Evolutionary conservation across 163 green algal species (phyloP).

Genomic region (Chlamydomonas reinhardtii): DNA sequence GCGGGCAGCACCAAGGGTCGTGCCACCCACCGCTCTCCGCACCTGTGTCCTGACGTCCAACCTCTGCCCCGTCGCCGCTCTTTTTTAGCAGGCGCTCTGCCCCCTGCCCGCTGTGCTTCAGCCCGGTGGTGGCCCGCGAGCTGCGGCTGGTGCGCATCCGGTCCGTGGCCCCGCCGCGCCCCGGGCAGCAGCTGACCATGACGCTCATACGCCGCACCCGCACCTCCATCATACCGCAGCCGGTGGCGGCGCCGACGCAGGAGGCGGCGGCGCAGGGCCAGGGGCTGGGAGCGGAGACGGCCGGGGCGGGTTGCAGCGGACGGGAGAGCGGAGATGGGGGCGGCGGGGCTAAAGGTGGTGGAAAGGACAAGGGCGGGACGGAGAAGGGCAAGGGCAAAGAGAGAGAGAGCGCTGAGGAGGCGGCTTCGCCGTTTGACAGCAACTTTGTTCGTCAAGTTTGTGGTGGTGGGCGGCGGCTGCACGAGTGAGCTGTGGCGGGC

Average conservation of each 20-base stretch:
- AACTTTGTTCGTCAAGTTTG: conserved; percentile 85
- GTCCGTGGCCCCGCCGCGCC: conserved; percentile 23
- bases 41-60: not conserved
- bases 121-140: conserved; percentile 78
- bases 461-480: conserved; percentile 47
- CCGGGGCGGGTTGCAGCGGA: not conserved
- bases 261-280: not conserved
- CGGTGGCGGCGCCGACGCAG: no score
- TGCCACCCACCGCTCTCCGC: not conserved
- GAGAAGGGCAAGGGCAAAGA: no score
- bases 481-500: conserved; percentile 68
- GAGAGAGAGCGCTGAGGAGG: no score
- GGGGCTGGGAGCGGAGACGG: not conserved
- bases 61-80: not conserved
- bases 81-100: conserved; percentile 58
- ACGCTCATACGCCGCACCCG: conserved; percentile 64
- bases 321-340: not conserved
- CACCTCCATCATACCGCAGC: conserved; percentile 67
- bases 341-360: no score
- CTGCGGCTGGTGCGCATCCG: conserved; percentile 81
- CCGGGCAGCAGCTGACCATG: conserved; percentile 55
- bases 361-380: no score
- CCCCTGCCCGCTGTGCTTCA: conserved; percentile 90
- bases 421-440: conserved; percentile 22
- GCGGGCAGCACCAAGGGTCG: not conserved